Percentiles rank a stretch among this genome's conserved stretches.
Evolutionary conservation across 208 protist species (phyloP).

Genomic region (Leishmania turanica): DNA sequence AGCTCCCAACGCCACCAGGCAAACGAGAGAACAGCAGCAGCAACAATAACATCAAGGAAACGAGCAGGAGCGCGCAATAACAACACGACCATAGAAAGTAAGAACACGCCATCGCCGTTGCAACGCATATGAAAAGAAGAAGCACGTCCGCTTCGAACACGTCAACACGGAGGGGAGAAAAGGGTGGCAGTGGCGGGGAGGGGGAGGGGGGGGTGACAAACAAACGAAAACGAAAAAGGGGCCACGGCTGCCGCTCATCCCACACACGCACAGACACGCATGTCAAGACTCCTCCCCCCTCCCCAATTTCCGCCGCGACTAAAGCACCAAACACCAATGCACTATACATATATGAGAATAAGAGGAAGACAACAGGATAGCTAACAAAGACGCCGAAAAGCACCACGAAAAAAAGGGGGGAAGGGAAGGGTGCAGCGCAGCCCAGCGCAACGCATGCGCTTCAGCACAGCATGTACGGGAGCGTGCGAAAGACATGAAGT

Average conservation of each 20-base stretch:
- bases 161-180: background rate
- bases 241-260: background rate
- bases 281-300: background rate
- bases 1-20: background rate
- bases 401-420: background rate
- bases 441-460: background rate
- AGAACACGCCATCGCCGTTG: background rate
- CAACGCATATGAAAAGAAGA: background rate
- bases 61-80: background rate
- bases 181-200: background rate
- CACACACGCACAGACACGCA: constrained; percentile 6
- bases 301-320: background rate
- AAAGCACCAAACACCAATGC: background rate
- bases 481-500: background rate
- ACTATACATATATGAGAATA: too few species aligned
- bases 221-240: background rate
- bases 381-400: constrained; percentile 11
- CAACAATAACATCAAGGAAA: background rate
- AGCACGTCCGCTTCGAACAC: too few species aligned
- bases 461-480: background rate
- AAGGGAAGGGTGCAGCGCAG: background rate
- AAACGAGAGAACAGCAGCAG: background rate
- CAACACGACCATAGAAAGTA: background rate
- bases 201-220: too few species aligned
- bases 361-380: background rate